phyloP scores from a whole-genome alignment of 1,139 yeast species.

The Geotrichum armillariae region DNA sequence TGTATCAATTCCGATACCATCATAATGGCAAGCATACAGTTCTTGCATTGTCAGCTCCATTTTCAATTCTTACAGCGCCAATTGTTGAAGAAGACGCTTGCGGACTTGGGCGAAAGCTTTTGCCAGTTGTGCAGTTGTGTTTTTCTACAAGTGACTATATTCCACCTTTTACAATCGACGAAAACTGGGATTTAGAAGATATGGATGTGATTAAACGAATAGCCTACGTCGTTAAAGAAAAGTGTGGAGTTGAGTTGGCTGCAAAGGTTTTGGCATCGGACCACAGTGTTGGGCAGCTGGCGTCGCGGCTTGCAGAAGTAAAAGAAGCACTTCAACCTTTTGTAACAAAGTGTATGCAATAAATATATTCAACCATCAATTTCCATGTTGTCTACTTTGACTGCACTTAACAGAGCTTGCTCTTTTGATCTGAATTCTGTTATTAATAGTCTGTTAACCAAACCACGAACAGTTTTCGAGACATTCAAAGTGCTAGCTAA shows the following conservation, averaged over 20 bases:
- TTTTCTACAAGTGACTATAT: conserved; percentile 26
- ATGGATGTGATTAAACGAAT: conserved; percentile 34
- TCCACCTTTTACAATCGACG: conserved; percentile 30
- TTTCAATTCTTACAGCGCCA: conserved; percentile 53
- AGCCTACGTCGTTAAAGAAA: conserved; percentile 34
- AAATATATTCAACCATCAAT: conserved; percentile 5
- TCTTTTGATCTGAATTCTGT: conserved; percentile 19
- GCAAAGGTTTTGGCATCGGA: conserved; percentile 37
- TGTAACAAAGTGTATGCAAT: not conserved
- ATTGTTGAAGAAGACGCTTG: conserved; percentile 26
- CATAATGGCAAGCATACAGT: conserved; percentile 71
- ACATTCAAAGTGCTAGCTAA: conserved; percentile 7
- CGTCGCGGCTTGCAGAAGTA: conserved; percentile 34
- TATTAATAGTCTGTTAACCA: conserved; percentile 17
- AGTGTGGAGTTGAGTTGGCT: conserved; percentile 39
- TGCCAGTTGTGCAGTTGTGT: conserved; percentile 32
- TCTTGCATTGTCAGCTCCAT: conserved; percentile 65
- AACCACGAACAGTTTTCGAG: conserved; percentile 14
- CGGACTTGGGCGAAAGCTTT: conserved; percentile 38
- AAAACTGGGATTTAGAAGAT: conserved; percentile 32
- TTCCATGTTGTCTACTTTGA: conserved; percentile 4
- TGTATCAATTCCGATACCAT: conserved; percentile 77
- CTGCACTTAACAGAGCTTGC: conserved; percentile 11
- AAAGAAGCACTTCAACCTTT: conserved; percentile 36
- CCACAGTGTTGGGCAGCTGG: conserved; percentile 33